These are phyloP conservation scores for Laburnicola sp. DNA, from an alignment of 2,329 filamentous ascomycete species.

Conservation along the genomic window DNA sequence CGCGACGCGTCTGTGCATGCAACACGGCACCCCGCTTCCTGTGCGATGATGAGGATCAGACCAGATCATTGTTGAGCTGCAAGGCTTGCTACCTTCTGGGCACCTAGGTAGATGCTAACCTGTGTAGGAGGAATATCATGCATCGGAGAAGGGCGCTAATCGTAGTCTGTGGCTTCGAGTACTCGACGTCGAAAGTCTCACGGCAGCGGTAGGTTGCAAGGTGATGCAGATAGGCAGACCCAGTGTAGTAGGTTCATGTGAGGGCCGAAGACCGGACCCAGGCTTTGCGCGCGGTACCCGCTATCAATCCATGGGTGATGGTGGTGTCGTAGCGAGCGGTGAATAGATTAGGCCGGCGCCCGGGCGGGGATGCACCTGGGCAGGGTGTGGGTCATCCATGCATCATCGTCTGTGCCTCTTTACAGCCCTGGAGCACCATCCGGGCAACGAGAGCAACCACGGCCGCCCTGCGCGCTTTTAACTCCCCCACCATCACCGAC, in stretches of 20 bases:
- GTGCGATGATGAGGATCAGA: background rate
- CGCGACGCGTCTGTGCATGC: background rate
- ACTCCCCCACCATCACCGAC: conserved; percentile 5
- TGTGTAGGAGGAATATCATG: background rate
- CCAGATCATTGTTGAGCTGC: background rate
- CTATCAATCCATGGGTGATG: conserved; percentile 13
- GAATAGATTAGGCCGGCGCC: conserved; percentile 4
- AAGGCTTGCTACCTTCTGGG: background rate
- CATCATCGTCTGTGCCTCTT: conserved; percentile 19
- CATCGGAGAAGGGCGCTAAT: conserved; percentile 1
- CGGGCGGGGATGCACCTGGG: conserved; percentile 7
- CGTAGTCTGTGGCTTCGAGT: background rate
- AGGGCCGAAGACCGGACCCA: background rate
- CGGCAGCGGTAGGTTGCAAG: background rate
- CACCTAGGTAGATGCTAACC: conserved; percentile 1
- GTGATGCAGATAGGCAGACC: background rate
- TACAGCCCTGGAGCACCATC: background rate
- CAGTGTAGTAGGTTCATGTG: background rate
- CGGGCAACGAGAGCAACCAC: background rate
- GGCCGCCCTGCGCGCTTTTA: background rate
- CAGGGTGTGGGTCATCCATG: background rate
- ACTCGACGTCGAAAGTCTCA: background rate
- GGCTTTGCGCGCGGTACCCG: conserved; percentile 10
- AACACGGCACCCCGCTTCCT: background rate
- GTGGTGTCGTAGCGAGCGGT: conserved; percentile 21